Base-by-base conservation (phyloP, 2,329 filamentous ascomycete species). In the Simplicillium sp. region DNA sequence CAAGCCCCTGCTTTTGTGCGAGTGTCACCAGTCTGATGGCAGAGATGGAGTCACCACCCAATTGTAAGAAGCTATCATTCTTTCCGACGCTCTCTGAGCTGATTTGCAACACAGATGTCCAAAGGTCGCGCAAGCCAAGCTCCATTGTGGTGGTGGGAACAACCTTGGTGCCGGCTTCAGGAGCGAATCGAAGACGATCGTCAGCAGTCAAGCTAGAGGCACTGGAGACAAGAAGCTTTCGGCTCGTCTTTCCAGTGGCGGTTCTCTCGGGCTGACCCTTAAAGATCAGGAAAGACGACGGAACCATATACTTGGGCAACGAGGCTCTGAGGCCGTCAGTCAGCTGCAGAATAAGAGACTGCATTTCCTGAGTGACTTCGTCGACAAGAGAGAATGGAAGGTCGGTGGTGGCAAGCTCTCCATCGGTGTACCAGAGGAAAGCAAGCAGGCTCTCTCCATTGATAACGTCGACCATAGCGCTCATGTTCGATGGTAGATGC, bases 271-370 rank as follows among this genome's bases (percentile, higher is more conserved):
- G 31, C 12, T n/a, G 12, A 13, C 13, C 12, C 31, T 73, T 75
- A 17, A 70, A 72, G 14, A 74, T 66, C 25, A 80, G 71, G 2
- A 76, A 58, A 0, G 74, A 77, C 13, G 13, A n/a, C 7, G 18
- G 12, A n/a, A 15, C 18, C 14, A 28, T 20, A 14, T 15, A 14
- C 16, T n/a, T 37, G 5, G 31, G 36, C 36, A 15, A 14, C n/a
- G 14, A 17, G 20, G 16, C 18, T 9, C 36, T 11, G n/a, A 14
- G 36, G 20, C 20, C 20, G 20, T 25, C 20, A 25, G 20, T 25
- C 20, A 25, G 20, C 9, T 25, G 20, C 20, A 25, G 20, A 25
- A 25, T 25, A 6, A 25, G 20, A 25, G 20, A 25, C 20, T 25
- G 20, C 20, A 25, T 25, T 9, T 25, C 20, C 20, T 25, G 20